Base-by-base conservation (phyloP, 345 rosid genomes). In the Brassica nigra region DNA sequence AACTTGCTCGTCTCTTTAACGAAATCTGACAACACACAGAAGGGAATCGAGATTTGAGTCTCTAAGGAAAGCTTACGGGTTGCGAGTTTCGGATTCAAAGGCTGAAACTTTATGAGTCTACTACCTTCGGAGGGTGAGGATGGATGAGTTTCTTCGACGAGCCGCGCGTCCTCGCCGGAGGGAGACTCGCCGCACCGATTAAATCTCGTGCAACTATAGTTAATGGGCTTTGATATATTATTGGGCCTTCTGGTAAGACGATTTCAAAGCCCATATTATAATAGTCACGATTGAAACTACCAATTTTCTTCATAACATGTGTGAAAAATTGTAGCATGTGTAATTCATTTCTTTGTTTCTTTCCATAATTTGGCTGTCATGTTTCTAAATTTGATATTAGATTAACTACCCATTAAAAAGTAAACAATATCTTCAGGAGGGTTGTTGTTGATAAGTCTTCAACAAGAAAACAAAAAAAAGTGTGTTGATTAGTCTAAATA, bases 121-220 rank as follows among this genome's bases (percentile, higher is more conserved):
- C 59, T 57, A 78, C 59, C 81, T 54, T 27, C 4, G 70, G 55
- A 16, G 34, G n/a, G 31, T 70, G 9, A 67, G 59, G 2, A 0
- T 1, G 33, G 65, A 30, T 23, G 15, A 52, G 66, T 62, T 66
- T 61, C 2, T 29, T 72, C 66, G 49, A 70, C 71, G 59, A 69
- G 63, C 27, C 27, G 27, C 52, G 62, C 52, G 64, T 62, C 65
- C 66, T 72, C 68, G 68, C 82, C 82, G 82, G 82, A 15, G 77
- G 82, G 82, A 15, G 77, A 72, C 23, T 63, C 77, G 14, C 68
- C 77, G 39, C 63, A 58, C 37, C 8, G 11, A 42, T 59, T 39
- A 10, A 14, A 59, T 70, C 29, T 15, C 27, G 5, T 30, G 37
- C 8, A 64, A 10, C 61, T 9, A 14, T 44, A 30, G 36, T 65